These are phyloP conservation scores for Coemansia sp. DNA, from an alignment of 192 early-diverging fungal genomes.

Conservation along the genomic window DNA sequence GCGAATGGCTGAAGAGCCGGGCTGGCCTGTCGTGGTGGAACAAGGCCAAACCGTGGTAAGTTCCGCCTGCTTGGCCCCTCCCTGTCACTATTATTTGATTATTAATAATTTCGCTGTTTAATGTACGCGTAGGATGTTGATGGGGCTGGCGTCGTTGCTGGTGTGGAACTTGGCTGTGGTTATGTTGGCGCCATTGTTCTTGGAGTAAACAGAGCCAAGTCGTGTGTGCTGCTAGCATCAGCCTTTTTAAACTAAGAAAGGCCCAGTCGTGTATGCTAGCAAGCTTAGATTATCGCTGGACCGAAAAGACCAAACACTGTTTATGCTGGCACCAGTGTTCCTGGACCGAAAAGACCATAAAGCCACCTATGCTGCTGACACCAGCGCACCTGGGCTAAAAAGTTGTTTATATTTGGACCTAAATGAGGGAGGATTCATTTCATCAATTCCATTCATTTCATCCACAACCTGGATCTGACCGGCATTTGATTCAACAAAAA, in stretches of 20 bases:
- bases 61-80: not conserved
- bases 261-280: no score
- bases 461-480: not conserved
- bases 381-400: not conserved
- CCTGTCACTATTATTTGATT: not conserved
- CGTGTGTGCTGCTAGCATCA: no score
- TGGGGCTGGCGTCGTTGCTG: conserved; percentile 14
- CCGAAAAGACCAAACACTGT: no score
- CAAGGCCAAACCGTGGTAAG: conserved; percentile 47
- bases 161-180: conserved; percentile 26
- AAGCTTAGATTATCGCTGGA: no score
- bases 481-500: not conserved
- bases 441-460: not conserved
- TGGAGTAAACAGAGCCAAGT: no score
- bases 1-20: conserved; percentile 42
- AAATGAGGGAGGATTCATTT: not conserved
- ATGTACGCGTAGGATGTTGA: conserved; percentile 14
- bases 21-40: conserved; percentile 44
- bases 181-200: conserved; percentile 13
- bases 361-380: not conserved
- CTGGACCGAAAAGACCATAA: not conserved
- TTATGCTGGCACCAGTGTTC: not conserved
- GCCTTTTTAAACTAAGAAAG: no score
- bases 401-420: not conserved
- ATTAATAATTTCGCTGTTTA: not conserved